Evolutionary conservation across 2,329 filamentous ascomycete genomes (phyloP).

Genomic region (Aspergillus sp.): DNA sequence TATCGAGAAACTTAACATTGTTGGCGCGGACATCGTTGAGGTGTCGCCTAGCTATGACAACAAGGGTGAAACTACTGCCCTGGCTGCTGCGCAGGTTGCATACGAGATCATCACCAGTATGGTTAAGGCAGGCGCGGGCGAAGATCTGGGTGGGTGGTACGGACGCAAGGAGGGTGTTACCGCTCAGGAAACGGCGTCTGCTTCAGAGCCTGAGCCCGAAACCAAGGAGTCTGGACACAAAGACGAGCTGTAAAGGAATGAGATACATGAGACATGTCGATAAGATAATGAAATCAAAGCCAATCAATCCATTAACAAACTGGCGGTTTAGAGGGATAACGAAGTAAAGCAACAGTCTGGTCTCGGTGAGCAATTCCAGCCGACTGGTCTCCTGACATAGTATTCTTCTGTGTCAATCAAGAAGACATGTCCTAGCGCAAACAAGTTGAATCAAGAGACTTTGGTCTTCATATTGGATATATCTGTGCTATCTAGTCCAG

Average conservation of each 20-base stretch:
- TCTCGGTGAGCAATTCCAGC: background rate
- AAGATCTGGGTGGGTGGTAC: conserved; percentile 43
- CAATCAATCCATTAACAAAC: background rate
- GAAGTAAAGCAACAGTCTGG: background rate
- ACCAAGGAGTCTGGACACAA: conserved; percentile 19
- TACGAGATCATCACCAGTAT: conserved; percentile 76
- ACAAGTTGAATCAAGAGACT: conserved; percentile 6
- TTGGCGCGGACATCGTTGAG: conserved; percentile 89
- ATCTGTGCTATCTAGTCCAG: conserved; percentile 24
- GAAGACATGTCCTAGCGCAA: background rate
- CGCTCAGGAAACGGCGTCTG: background rate
- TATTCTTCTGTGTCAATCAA: background rate
- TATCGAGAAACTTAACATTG: conserved; percentile 77
- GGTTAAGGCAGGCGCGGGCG: conserved; percentile 45
- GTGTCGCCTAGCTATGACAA: conserved; percentile 84
- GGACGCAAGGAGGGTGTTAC: conserved; percentile 28
- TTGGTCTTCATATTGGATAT: conserved; percentile 23
- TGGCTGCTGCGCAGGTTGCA: conserved; percentile 79
- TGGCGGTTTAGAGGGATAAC: background rate
- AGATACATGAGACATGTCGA: conserved; percentile 14
- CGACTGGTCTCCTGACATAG: no score
- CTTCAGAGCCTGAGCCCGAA: background rate
- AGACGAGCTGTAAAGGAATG: conserved; percentile 29
- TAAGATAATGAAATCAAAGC: conserved; percentile 15
- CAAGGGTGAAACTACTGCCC: conserved; percentile 73